Base-by-base conservation (phyloP, 75 land plant species). In the Cryptomeria japonica region DNA sequence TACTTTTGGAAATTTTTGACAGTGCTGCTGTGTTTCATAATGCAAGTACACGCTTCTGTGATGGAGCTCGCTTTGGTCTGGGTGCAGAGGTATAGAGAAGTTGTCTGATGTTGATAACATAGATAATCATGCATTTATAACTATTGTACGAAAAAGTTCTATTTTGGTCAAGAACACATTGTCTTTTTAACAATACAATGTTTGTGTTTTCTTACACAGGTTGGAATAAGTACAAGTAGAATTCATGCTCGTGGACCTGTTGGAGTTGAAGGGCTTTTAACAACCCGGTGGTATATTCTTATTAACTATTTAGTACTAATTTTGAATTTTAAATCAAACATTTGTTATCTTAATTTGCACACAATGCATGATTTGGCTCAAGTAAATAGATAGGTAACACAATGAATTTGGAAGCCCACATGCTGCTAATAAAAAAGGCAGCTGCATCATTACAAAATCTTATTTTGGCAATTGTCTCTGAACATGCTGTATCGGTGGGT, bases 171-270 rank as follows among this genome's bases (percentile, higher is more conserved):
- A 75, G 37, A 75, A 75, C 13, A 75, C 13, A 75, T 32, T 2
- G 2, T 75, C 34, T 75, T 38, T 75, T 75, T 44, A 90, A 36
- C 37, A 77, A 9, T 86, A 58, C 15, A 5, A 1, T 79, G 14
- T 51, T 88, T 84, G 82, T 80, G 31, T 84, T 87, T 85, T 53
- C 64, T 18, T 92, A n/a, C 68, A 87, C 87, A 98, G 99, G 99
- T 97, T 84, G 99, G 99, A 47, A 97, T 97, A 89, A 98, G 99
- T 80, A 97, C 99, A 38, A 91, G 99, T 84, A 85, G 97, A 85
- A 98, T 98, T 85, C 99, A 98, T 93, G 99, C 99, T 82, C 96
- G 99, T 44, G 99, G 99, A 34, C 99, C 99, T 55, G 99, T 98
- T 15, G 99, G 99, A 87, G 99, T 98, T 38, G 99, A 98, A 90